These are phyloP conservation scores for Lantana camara DNA, from an alignment of 257 asterid genomes.

Conservation along the genomic window DNA sequence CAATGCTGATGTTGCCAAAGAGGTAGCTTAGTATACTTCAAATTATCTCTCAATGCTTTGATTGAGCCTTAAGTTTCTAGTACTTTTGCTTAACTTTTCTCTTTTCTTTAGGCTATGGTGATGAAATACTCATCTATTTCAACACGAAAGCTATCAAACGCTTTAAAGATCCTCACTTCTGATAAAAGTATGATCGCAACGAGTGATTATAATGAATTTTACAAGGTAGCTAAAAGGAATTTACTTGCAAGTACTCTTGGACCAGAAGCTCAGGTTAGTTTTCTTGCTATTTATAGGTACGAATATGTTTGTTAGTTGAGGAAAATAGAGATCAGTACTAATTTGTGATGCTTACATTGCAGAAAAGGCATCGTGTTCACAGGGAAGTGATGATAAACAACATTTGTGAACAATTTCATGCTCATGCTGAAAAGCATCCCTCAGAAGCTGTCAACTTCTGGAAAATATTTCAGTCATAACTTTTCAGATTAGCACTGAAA, in stretches of 20 bases:
- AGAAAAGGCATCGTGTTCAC: constrained; percentile 69
- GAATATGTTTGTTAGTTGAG: background rate
- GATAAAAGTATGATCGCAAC: constrained; percentile 72
- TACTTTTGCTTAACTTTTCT: background rate
- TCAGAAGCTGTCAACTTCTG: constrained; percentile 63
- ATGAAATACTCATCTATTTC: constrained; percentile 74
- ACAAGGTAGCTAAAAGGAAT: constrained; percentile 54
- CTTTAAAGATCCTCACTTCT: constrained; percentile 62
- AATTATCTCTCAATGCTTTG: background rate
- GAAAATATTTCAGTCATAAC: constrained; percentile 66
- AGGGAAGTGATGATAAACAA: constrained; percentile 63
- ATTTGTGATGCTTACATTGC: constrained; percentile 27
- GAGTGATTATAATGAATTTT: constrained; percentile 77
- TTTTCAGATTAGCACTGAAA: constrained; percentile 71
- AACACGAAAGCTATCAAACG: constrained; percentile 83
- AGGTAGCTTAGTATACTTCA: constrained; percentile 48
- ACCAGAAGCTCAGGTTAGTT: constrained; percentile 69
- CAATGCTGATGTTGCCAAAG: constrained; percentile 68
- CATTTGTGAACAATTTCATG: constrained; percentile 39
- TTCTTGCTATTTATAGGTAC: background rate
- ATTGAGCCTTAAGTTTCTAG: background rate
- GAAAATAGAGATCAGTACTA: too few relatives aligned
- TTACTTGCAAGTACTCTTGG: constrained; percentile 70
- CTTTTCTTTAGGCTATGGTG: constrained; percentile 75
- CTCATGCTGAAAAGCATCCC: constrained; percentile 44